These are phyloP conservation scores for Rhodomyrtus tomentosa DNA, from an alignment of 345 rosid species.

Conservation along the genomic window DNA sequence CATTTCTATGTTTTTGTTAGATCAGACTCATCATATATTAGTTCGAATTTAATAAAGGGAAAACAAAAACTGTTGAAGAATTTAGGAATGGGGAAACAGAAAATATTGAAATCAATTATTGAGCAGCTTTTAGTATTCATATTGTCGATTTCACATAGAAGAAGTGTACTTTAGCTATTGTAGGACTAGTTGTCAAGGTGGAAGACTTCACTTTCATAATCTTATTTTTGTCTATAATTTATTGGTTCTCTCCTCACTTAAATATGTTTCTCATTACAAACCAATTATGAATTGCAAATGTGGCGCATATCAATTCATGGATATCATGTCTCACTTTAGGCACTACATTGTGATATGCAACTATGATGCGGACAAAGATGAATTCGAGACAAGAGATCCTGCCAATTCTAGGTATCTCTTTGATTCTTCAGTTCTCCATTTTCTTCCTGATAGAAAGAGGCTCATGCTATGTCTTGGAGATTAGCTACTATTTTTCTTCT, in stretches of 20 bases:
- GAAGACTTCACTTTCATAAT: background rate
- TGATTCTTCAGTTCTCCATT: background rate
- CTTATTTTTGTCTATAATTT: background rate
- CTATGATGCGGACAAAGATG: conserved; percentile 58
- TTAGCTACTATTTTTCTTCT: background rate
- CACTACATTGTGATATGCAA: conserved; percentile 88
- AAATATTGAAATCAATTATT: background rate
- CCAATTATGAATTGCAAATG: background rate
- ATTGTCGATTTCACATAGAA: background rate
- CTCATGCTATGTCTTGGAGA: background rate
- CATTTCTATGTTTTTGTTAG: background rate
- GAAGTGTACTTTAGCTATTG: background rate
- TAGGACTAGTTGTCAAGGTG: background rate
- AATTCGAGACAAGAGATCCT: conserved; percentile 96
- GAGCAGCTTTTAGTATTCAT: background rate
- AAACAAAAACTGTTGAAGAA: background rate
- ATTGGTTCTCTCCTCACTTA: background rate
- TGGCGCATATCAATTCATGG: background rate
- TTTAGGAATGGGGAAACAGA: background rate
- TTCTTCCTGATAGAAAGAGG: background rate
- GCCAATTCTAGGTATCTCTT: conserved; percentile 66
- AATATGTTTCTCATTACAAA: background rate
- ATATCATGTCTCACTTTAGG: conserved; percentile 16
- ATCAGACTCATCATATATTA: background rate
- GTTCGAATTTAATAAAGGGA: background rate